Evolutionary conservation across 2,329 filamentous ascomycete species (phyloP).

Genomic region (Ambrosiella cleistominuta): DNA sequence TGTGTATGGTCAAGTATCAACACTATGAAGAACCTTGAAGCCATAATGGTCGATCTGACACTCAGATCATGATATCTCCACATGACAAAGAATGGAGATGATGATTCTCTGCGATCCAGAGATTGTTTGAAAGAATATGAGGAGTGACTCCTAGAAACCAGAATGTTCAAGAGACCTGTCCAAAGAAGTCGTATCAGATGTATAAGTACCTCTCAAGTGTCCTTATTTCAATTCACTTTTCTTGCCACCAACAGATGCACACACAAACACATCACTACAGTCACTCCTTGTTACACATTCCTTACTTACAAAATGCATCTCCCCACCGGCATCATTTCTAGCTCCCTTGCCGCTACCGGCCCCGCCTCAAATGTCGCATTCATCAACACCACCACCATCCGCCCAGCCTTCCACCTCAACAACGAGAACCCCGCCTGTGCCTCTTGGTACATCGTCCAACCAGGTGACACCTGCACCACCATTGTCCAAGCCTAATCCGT

Average conservation of each 20-base stretch:
- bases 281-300: background rate
- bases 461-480: constrained; percentile 8
- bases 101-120: too few relatives aligned
- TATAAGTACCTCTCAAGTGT: too few relatives aligned
- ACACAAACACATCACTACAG: background rate
- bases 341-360: background rate
- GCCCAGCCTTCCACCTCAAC: background rate
- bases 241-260: background rate
- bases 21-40: too few relatives aligned
- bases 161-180: too few relatives aligned
- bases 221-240: too few relatives aligned
- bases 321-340: background rate
- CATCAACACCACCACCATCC: constrained; percentile 1
- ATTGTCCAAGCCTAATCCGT: constrained; percentile 3
- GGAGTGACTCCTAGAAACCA: too few relatives aligned
- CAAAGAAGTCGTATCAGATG: too few relatives aligned
- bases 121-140: too few relatives aligned
- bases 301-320: constrained; percentile 8
- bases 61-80: too few relatives aligned
- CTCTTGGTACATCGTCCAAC: constrained; percentile 9
- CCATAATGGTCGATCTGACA: too few relatives aligned
- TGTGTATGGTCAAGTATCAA: too few relatives aligned
- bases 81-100: too few relatives aligned
- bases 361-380: background rate
- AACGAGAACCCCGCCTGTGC: constrained; percentile 3